These are phyloP conservation scores for Trifolium repens DNA, from an alignment of 306 rosid genomes.

Conservation along the genomic window DNA sequence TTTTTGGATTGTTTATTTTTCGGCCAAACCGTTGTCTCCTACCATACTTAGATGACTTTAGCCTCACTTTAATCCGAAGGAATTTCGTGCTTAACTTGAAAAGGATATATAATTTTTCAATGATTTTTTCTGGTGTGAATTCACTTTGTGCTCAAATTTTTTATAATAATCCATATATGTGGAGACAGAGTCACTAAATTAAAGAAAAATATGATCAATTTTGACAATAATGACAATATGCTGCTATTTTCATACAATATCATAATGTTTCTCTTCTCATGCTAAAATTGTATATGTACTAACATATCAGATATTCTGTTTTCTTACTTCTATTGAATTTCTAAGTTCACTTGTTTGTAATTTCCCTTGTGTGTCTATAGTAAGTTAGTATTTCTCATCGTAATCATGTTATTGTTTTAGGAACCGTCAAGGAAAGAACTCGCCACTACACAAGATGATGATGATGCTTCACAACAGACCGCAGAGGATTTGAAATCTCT, in stretches of 20 bases:
- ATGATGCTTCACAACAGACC: conserved; percentile 46
- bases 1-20: conserved; percentile 24
- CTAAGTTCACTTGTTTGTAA: conserved; percentile 25
- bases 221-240: neutral
- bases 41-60: conserved; percentile 1
- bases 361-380: neutral
- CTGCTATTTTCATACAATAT: neutral
- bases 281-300: neutral
- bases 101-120: too few species aligned
- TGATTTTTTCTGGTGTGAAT: neutral
- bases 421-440: conserved; percentile 56
- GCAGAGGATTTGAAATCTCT: conserved; percentile 56
- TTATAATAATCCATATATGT: neutral
- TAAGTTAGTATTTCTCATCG: conserved; percentile 35
- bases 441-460: conserved; percentile 47
- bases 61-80: neutral
- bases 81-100: too few species aligned
- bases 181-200: conserved; percentile 12
- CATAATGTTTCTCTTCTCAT: neutral
- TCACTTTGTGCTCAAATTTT: conserved; percentile 2
- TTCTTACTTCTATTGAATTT: neutral
- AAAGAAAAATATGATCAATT: neutral
- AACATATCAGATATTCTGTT: conserved; percentile 3
- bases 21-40: conserved; percentile 26
- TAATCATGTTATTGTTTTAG: conserved; percentile 51